These are phyloP conservation scores for Lipomyces yamanashiensis DNA, from an alignment of 805 yeast genomes.

Conservation along the genomic window DNA sequence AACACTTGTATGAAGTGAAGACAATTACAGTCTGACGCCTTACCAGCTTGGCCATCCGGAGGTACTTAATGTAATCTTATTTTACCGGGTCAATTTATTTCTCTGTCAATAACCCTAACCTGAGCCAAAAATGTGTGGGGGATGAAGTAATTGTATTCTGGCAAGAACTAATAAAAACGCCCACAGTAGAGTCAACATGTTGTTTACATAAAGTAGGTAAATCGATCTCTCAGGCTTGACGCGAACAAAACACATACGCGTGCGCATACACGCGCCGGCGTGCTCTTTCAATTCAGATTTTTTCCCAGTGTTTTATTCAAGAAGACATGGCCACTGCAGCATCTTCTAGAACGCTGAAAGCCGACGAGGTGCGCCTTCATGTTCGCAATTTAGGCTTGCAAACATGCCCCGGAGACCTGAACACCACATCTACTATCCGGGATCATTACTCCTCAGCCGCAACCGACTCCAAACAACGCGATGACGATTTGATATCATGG, in stretches of 20 bases:
- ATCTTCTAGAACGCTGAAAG: background rate
- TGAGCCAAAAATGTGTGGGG: background rate
- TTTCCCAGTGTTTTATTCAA: background rate
- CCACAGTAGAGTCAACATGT: background rate
- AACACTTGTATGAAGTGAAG: background rate
- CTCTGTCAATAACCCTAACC: background rate
- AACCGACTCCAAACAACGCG: background rate
- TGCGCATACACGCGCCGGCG: slow-evolving; percentile 3
- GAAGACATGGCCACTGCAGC: background rate
- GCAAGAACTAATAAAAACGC: background rate
- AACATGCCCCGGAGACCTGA: slow-evolving; percentile 3
- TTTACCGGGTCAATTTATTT: background rate
- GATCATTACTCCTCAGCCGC: background rate
- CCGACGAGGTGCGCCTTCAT: slow-evolving; percentile 3
- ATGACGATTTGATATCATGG: slow-evolving; percentile 7
- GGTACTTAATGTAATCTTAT: too few species aligned
- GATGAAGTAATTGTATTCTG: background rate
- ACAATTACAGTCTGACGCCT: slow-evolving; percentile 39
- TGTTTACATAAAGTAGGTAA: background rate
- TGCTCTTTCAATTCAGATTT: background rate
- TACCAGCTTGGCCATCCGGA: slow-evolving; percentile 40
- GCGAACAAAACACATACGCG: background rate
- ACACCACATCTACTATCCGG: background rate
- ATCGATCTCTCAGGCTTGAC: background rate
- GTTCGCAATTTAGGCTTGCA: slow-evolving; percentile 1